Evolutionary conservation across 257 asterid genomes (phyloP).

Genomic region (Solanum sejunctum): DNA sequence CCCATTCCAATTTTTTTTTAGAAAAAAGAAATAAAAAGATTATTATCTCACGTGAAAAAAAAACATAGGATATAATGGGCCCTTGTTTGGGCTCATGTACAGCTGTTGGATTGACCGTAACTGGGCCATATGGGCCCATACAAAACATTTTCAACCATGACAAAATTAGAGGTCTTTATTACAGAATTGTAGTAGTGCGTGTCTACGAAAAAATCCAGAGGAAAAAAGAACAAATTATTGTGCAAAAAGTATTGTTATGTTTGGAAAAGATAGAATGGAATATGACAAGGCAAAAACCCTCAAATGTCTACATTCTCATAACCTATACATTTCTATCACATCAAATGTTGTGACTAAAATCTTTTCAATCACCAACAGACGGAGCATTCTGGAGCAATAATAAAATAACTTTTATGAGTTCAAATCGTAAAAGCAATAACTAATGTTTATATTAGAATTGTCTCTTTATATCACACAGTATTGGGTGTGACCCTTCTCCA

Average conservation of each 20-base stretch:
- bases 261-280: neutral
- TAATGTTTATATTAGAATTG: too few species aligned
- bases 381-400: rapidly evolving
- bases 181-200: neutral
- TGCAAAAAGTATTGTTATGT: neutral
- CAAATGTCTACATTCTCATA: slow-evolving; percentile 21
- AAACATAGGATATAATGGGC: neutral
- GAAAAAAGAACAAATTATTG: neutral
- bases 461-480: too few species aligned
- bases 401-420: neutral
- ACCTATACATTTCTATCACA: slow-evolving; percentile 12
- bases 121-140: neutral
- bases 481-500: neutral
- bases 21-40: neutral
- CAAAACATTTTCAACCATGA: neutral
- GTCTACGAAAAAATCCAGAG: neutral
- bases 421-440: too few species aligned
- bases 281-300: neutral
- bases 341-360: slow-evolving; percentile 2
- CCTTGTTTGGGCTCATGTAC: neutral
- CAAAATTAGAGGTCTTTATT: neutral
- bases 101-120: neutral
- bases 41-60: neutral
- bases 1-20: neutral
- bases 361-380: neutral